Conservation (phyloP, 208 protist genomes). For the Acanthamoeba comandoni region DNA sequence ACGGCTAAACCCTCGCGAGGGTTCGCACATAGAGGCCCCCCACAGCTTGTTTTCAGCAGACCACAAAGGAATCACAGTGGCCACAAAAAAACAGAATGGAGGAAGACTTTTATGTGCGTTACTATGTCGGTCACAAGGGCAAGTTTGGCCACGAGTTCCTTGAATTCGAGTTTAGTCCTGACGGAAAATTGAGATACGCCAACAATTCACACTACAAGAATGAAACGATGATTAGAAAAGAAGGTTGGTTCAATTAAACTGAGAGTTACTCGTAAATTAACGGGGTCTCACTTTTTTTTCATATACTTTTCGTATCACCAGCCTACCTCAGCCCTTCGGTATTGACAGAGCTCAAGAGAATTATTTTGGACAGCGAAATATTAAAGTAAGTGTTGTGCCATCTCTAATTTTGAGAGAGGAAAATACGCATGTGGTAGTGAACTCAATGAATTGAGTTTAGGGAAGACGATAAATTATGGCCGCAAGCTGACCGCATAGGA, state of each 20-base stretch:
- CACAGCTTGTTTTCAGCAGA: too few relatives aligned
- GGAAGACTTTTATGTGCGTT: conserved; percentile 89
- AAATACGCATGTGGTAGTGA: not conserved
- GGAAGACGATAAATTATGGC: conserved; percentile 92
- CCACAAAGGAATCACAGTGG: too few relatives aligned
- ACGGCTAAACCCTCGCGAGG: too few relatives aligned
- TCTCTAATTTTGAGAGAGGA: not conserved
- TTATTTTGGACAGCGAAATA: conserved; percentile 91
- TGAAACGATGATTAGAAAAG: conserved; percentile 93
- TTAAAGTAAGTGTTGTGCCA: conserved; percentile 82
- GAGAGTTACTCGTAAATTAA: not conserved
- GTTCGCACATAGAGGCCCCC: too few relatives aligned
- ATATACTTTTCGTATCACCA: conserved; percentile 60
- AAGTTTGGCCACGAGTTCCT: conserved; percentile 96
- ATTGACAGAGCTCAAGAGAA: conserved; percentile 90
- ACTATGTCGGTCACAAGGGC: conserved; percentile 93
- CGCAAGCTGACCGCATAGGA: conserved; percentile 90
- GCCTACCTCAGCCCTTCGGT: conserved; percentile 89
- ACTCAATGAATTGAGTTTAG: conserved; percentile 40
- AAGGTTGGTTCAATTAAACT: conserved; percentile 85
- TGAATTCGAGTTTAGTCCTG: conserved; percentile 92
- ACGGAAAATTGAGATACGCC: conserved; percentile 92
- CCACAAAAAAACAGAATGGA: conserved; percentile 26
- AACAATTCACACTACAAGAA: conserved; percentile 95
- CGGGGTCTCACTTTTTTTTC: conserved; percentile 6